Conservation (phyloP, 2,329 filamentous ascomycete genomes). For the Nannizziopsis barbatae region DNA sequence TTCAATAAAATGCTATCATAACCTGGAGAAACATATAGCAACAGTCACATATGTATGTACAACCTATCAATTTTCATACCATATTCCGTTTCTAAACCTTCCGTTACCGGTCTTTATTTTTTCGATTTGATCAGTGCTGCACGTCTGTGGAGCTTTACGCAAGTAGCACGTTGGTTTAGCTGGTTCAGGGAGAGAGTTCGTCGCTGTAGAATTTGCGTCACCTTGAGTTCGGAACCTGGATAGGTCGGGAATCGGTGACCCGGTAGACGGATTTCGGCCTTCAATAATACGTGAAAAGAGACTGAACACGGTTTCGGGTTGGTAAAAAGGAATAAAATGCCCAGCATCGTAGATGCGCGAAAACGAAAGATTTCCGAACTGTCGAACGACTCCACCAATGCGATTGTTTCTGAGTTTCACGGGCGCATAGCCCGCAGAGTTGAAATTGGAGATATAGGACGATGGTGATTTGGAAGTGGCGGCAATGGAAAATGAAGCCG, state of each 20-base stretch:
- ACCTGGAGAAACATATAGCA: no score
- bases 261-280: constrained; percentile 37
- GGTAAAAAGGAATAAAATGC: constrained; percentile 43
- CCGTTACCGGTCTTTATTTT: constrained; percentile 43
- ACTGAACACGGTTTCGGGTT: constrained; percentile 43
- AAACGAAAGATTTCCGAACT: constrained; percentile 64
- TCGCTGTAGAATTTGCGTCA: constrained; percentile 46
- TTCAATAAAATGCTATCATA: no score
- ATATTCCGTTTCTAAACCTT: constrained; percentile 49
- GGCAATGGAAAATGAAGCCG: constrained; percentile 52
- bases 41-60: not conserved
- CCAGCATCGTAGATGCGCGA: constrained; percentile 48
- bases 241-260: constrained; percentile 39
- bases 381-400: constrained; percentile 54
- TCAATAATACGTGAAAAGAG: constrained; percentile 44
- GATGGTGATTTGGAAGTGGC: constrained; percentile 27
- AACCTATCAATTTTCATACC: constrained; percentile 35
- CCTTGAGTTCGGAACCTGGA: constrained; percentile 48
- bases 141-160: constrained; percentile 42
- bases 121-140: constrained; percentile 40
- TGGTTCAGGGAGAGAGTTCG: constrained; percentile 41
- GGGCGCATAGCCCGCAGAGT: constrained; percentile 57
- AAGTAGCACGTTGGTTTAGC: constrained; percentile 51
- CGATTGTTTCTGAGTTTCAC: constrained; percentile 56
- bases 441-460: constrained; percentile 46